Evolutionary conservation across 169 alveolate genomes (phyloP), one percentile per base, ranked within the genome.

Genomic region (Plasmodium vivax): DNA sequence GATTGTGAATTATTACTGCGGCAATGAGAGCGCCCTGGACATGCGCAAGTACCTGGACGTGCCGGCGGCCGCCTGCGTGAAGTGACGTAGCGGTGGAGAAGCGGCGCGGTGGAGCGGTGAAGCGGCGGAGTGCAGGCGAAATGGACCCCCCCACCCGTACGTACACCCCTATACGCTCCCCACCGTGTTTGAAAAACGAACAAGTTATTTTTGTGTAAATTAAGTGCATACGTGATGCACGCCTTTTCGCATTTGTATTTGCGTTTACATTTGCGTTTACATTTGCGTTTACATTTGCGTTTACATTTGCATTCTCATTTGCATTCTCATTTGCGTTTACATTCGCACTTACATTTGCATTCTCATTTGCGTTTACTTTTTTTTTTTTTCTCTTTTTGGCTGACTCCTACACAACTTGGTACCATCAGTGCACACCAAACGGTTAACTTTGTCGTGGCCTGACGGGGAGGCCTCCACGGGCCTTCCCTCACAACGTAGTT

Each of bases 21-120:
- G 92, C 51, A 84, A 47, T 36, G 95, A 85, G 80, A 96, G 96
- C 95, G 97, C 97, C 14, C 83, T 84, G 2, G 97, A 96, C 51
- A 96, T 96, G 97, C 79, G 97, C n/a, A 96, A 95, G 68, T 56
- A 91, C 54, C 32, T 83, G 71, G 30, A 83, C 45, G 14, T 82
- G 58, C 34, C 34, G 2, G 2, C 74, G 32, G 34, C 34, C 14
- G 74, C 74, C 23, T 58, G 74, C 32, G 74, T 58, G 74, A 58
- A 58, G 74, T 58, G 74, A 58, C 54, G 8, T 0, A 6, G 16
- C 2, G 27, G 27, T 23, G 27, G 27, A 23, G 27, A 23, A 23
- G 27, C 27, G 27, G 27, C 0, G 27, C 27, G 27, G 27, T 23
- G 27, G 27, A 23, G 27, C 27, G 27, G 27, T 23, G 16, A 45